phyloP scores from a whole-genome alignment of 257 asterid species.

The Salvia miltiorrhiza region DNA sequence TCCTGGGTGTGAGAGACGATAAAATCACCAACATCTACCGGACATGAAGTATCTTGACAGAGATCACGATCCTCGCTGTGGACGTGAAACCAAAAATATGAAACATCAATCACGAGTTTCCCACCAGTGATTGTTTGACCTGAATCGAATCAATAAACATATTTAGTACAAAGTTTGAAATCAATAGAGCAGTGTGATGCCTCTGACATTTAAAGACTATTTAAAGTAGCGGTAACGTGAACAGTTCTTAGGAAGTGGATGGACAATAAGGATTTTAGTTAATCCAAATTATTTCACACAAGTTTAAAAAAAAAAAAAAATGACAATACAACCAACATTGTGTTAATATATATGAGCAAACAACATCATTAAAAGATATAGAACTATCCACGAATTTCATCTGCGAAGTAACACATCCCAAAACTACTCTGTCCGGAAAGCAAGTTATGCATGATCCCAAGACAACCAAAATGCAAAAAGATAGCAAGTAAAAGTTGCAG shows the following conservation, averaged over 20 bases:
- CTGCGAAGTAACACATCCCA: neutral
- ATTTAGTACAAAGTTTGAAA: slow-evolving; percentile 7
- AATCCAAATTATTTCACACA: neutral
- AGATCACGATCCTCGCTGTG: slow-evolving; percentile 57
- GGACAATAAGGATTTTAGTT: neutral
- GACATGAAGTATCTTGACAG: slow-evolving; percentile 77
- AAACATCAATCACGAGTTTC: slow-evolving; percentile 60
- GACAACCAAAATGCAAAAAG: neutral
- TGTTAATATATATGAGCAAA: neutral
- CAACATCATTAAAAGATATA: neutral
- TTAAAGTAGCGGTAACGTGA: neutral
- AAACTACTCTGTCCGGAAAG: neutral
- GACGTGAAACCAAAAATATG: slow-evolving; percentile 46
- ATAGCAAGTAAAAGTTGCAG: too few species aligned
- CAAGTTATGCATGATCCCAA: neutral
- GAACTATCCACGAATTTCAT: neutral
- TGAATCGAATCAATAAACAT: slow-evolving; percentile 26
- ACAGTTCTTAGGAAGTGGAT: neutral
- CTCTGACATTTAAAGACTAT: neutral
- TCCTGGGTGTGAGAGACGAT: slow-evolving; percentile 67
- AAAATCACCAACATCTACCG: slow-evolving; percentile 67
- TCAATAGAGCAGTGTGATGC: neutral
- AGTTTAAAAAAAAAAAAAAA: neutral
- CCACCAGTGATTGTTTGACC: slow-evolving; percentile 60
- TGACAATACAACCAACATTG: neutral